Base-by-base conservation (phyloP, 2,329 filamentous ascomycete species). In the Ceratocystis smalleyi region DNA sequence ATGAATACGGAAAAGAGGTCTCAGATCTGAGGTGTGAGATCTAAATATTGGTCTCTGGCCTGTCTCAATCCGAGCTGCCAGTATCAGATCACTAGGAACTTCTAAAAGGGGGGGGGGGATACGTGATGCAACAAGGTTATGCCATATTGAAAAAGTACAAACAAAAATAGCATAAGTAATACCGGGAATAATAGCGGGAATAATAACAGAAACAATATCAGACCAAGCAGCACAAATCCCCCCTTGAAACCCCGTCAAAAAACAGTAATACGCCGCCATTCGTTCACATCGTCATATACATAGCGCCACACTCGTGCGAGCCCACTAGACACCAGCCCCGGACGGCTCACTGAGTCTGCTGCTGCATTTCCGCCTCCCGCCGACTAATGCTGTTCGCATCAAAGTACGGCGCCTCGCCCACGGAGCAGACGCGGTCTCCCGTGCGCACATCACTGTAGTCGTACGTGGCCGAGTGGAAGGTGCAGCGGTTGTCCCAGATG, bases 381-480 rank as follows among this genome's bases (percentile, higher is more conserved):
- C 68, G 43, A 22, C 76, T 77, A 32, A 71, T 76, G 69, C 79
- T 81, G 3, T 76, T 73, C 0, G 77, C 75, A 68, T 83, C 80
- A 17, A 80, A 70, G 68, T 79, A 83, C 1, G 78, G 82, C 67
- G 70, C 75, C 74, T 79, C 82, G 35, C 77, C 82, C 1, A 83
- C 74, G 15, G 76, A 78, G 35, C 84, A 81, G 1, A 78, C 75
- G 19, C 82, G 71, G 70, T 82, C 76, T 40, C 79, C 77, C 66
- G 76, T 75, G 60, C 82, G 73, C 43, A 78, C 75, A 0, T 79
- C 81, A 2, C 76, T 76, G 64, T 82, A 83, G 68, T 84, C 82
- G 65, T 78, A 81, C 0, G 81, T 84, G 0, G 81, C 81, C 7
- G 77, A 78, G 69, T 84, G 82, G 72, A 80, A 83, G 5, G 75